Evolutionary conservation across 352 stramenopile genomes (phyloP).

Genomic region (Phytophthora pini): DNA sequence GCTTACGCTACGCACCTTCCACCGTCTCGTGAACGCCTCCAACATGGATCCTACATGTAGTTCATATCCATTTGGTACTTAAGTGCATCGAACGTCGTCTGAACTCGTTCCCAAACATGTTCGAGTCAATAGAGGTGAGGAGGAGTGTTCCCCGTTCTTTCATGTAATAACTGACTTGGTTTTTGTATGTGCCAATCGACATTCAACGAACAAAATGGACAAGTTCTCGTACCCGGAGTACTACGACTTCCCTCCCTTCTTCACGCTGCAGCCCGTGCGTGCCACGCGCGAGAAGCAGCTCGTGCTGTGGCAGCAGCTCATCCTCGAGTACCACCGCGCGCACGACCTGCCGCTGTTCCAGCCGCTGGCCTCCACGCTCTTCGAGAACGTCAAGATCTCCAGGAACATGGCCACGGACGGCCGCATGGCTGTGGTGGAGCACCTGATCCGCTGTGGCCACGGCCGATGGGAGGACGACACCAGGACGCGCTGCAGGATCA

Average conservation of each 20-base stretch:
- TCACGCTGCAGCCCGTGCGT: constrained; percentile 87
- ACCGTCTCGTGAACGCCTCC: too few species aligned
- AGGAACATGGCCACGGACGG: constrained; percentile 81
- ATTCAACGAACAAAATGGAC: constrained; percentile 40
- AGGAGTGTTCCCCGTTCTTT: too few species aligned
- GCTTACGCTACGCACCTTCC: too few species aligned
- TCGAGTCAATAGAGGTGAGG: too few species aligned
- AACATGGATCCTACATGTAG: too few species aligned
- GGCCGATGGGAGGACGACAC: constrained; percentile 84
- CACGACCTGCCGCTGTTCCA: constrained; percentile 77
- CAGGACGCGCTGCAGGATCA: constrained; percentile 79
- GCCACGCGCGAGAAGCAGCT: constrained; percentile 88
- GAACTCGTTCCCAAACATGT: too few species aligned
- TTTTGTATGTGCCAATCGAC: constrained; percentile 4
- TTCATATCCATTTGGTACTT: too few species aligned
- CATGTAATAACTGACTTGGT: constrained; percentile 1
- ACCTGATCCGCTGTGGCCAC: constrained; percentile 80
- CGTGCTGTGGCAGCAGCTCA: constrained; percentile 86
- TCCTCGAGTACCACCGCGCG: constrained; percentile 85
- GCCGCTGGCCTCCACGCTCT: constrained; percentile 69
- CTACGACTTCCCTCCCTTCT: constrained; percentile 89
- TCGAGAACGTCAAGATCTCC: constrained; percentile 88
- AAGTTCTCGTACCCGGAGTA: constrained; percentile 88
- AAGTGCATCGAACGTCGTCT: too few species aligned
- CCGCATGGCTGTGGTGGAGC: constrained; percentile 70